Evolutionary conservation across 2,329 filamentous ascomycete species (phyloP), one percentile per base, ranked within the genome.

Genomic region (Xylariaceae sp.): DNA sequence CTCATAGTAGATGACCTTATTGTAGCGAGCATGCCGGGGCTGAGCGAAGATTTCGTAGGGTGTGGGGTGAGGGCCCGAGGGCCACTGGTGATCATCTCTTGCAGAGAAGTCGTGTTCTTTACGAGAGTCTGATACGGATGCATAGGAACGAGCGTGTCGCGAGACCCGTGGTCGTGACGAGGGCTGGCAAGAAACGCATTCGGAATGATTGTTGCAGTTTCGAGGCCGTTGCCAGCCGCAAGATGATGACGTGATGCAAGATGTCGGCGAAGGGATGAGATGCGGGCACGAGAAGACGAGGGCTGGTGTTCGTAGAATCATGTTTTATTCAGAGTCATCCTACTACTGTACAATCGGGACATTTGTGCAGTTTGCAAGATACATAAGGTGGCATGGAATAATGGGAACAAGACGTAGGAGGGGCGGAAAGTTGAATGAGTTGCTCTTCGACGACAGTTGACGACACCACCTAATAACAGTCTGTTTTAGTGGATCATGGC

Each of bases 11-110:
- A 83, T 83, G 39, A 77, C 72, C 70, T 99, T 97, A 54, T 81
- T 85, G 68, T 99, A 97, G 2, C 83, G 79, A 12, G 82, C 83
- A 49, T 74, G 73, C 58, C 73, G 80, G 31, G 70, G 68, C 46
- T 68, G 61, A 53, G 80, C 75, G 62, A 97, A 85, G 64, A 99
- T 89, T 63, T 97, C 89, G 72, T 99, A 97, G 1, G 94, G 94
- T 0, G 91, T 92, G 1, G 88, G 89, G 38, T 75, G 63, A 17
- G 64, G 53, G 6, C 66, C 64, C 5, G 66, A 63, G 2, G 80
- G 80, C 80, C 80, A 83, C 27, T 44, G 40, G 51, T 60, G 56
- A 4, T 49, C 48, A 6, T 42, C 43, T 18, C 49, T 36, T 44
- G 55, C 49, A 39, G 44, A 31, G 33, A 62, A 55, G 6, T 64